These are phyloP conservation scores for Hordeum pubiflorum DNA, from an alignment of 202 grass and related monocot genomes.

Conservation along the genomic window DNA sequence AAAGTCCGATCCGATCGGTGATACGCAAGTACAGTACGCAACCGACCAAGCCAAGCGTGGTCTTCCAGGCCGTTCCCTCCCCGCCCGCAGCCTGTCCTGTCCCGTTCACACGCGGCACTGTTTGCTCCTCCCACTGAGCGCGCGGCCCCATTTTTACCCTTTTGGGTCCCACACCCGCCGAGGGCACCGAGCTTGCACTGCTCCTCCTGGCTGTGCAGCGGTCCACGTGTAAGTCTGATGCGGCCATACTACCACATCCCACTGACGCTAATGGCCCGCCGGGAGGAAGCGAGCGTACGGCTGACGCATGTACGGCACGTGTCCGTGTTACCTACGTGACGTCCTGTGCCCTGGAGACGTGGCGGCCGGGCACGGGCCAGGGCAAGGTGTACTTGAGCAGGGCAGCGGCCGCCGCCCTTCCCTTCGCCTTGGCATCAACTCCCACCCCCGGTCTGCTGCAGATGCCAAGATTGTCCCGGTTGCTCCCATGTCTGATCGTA, in stretches of 20 bases:
- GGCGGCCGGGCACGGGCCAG: conserved; percentile 32
- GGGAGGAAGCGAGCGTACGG: neutral
- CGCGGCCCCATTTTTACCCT: neutral
- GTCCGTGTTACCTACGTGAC: neutral
- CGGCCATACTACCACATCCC: neutral
- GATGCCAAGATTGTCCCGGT: neutral
- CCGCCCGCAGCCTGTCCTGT: neutral
- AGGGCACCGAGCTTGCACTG: neutral
- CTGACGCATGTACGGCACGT: conserved; percentile 18
- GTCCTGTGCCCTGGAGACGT: conserved; percentile 28
- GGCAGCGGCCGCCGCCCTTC: neutral
- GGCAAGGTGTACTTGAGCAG: conserved; percentile 2
- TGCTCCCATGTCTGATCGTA: conserved; percentile 26
- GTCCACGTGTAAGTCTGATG: neutral
- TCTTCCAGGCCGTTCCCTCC: neutral
- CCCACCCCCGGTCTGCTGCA: neutral
- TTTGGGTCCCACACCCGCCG: neutral
- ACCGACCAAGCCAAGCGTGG: neutral
- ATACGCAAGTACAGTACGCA: too few relatives aligned
- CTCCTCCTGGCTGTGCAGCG: neutral
- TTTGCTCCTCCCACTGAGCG: neutral
- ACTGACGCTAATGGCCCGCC: neutral
- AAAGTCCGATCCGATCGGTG: too few relatives aligned
- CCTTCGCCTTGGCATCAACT: neutral
- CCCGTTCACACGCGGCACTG: neutral